Base-by-base conservation (phyloP, 805 yeast species). In the Candida loeiensis region DNA sequence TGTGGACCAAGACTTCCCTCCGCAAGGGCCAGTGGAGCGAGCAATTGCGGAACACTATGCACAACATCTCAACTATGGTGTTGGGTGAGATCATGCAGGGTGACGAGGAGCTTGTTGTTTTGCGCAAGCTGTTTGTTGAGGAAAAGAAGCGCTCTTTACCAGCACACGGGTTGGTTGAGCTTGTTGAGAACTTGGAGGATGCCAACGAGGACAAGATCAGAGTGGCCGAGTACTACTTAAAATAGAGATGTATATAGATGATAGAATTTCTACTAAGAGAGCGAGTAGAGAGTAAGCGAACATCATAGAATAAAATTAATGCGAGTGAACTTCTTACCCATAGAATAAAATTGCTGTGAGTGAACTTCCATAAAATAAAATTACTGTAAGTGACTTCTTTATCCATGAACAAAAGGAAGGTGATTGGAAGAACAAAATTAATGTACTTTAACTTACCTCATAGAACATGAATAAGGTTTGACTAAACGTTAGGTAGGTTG, bases 1-100 rank as follows among this genome's bases (percentile, higher is more conserved):
- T 58, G 22, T 80, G 85, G 79, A 66, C 66, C 11, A 51, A 59
- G n/a, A 73, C 68, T 41, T 63, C 80, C 8, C 51, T 69, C 20
- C 63, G 74, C 43, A 63, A 61, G 29, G 76, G 76, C 1, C 66
- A 69, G 18, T 61, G 69, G 53, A 55, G 73, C n/a, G 69, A 64
- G 25, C 73, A 71, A 42, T 59, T 80, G 51, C 66, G 63, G 9
- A 58, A 63, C 20, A 69, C 81, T 0, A 57, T 73, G 40, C 56
- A 61, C 14, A 68, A 72, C 45, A 60, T 77, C 22, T 46, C 63
- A n/a, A 61, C 61, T 24, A 53, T 74, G 15, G 64, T 73, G 3
- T 56, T 73, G 40, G 66, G 65, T 9, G 63, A 59, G 22, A 46
- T 63, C 14, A 69, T 63, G 71, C 54, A 68, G 57, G 44, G 61